Evolutionary conservation across 768 basidiomycete species (phyloP).

Genomic region (Podaxis carcinomalis): DNA sequence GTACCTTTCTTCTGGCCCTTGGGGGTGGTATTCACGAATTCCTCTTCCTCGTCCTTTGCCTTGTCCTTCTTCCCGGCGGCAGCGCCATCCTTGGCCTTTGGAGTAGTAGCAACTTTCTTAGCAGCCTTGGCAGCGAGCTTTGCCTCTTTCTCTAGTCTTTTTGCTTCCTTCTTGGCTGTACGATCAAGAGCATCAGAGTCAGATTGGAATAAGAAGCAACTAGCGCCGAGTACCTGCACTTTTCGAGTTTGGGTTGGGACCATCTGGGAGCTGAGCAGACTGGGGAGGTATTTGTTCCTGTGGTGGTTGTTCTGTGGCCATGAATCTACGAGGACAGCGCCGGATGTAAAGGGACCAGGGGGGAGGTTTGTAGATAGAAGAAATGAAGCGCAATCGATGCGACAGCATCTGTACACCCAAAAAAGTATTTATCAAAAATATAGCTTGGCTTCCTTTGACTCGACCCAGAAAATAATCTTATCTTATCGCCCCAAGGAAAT

Average conservation of each 20-base stretch:
- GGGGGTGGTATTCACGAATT: conserved; percentile 88
- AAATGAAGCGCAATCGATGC: conserved; percentile 10
- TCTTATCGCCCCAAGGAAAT: neutral
- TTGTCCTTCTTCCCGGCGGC: conserved; percentile 53
- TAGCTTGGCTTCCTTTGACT: neutral
- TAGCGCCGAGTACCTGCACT: conserved; percentile 30
- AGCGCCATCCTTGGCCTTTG: conserved; percentile 63
- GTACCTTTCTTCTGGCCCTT: conserved; percentile 92
- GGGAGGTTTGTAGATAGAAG: neutral
- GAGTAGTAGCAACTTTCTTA: conserved; percentile 35
- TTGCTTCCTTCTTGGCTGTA: conserved; percentile 82
- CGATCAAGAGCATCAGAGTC: neutral
- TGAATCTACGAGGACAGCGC: neutral
- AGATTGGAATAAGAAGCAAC: neutral
- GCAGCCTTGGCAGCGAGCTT: conserved; percentile 70
- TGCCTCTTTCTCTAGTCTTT: conserved; percentile 73
- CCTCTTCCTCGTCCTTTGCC: conserved; percentile 49
- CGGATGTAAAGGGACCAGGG: neutral
- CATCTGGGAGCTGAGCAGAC: neutral
- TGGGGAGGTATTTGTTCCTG: neutral
- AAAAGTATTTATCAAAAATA: conserved; percentile 1
- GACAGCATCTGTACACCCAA: conserved; percentile 1
- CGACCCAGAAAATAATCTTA: conserved; percentile 1
- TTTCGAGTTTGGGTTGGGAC: conserved; percentile 34
- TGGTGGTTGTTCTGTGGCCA: conserved; percentile 2